Base-by-base conservation (phyloP, 768 basidiomycete genomes). In the Cyclocybe aegerita region DNA sequence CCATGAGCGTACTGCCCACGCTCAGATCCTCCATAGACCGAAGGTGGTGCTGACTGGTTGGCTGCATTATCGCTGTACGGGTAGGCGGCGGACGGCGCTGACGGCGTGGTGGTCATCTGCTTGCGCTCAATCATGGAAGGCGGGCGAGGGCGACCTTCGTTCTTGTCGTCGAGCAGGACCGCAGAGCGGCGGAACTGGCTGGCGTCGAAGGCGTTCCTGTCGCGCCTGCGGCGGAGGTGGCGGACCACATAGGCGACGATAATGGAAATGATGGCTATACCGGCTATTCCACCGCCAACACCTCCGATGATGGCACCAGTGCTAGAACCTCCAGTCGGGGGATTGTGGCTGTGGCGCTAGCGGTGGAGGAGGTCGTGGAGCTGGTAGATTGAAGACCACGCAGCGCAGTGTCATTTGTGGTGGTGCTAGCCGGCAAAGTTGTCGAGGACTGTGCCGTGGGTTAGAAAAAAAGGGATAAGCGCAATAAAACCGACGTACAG, bases 111-210 rank as follows among this genome's bases (percentile, higher is more conserved):
- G 8, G 60, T 49, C 3, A 55, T 49, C 14, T 61, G 53, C 41
- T 60, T 64, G 2, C 64, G 64, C 44, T 65, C 63, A 32, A 68
- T 68, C 66, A 67, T 70, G 14, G 60, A 60, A 1, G 67, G 70
- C 1, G 67, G 67, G 14, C 64, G 64, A 8, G 66, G 64, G 16
- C 57, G 53, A 43, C 57, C 32, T 46, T 61, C 40, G 31, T 55
- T 61, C 44, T 59, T 59, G 48, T 71, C 65, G 11, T 64, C 48
- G 10, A 68, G 58, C 15, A 86, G 60, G 7, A 77, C 58, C 9
- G 71, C 74, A 14, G 82, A 83, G 53, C 78, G 76, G 31, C 75
- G 75, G 69, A 83, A 83, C 11, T 72, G 72, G 46, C 71, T 66
- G 0, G 80, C 65, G 43, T 78, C 75, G 64, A 83, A 85, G 11